Evolutionary conservation across 2,329 filamentous ascomycete genomes (phyloP).

Genomic region (Diaporthe amygdali): DNA sequence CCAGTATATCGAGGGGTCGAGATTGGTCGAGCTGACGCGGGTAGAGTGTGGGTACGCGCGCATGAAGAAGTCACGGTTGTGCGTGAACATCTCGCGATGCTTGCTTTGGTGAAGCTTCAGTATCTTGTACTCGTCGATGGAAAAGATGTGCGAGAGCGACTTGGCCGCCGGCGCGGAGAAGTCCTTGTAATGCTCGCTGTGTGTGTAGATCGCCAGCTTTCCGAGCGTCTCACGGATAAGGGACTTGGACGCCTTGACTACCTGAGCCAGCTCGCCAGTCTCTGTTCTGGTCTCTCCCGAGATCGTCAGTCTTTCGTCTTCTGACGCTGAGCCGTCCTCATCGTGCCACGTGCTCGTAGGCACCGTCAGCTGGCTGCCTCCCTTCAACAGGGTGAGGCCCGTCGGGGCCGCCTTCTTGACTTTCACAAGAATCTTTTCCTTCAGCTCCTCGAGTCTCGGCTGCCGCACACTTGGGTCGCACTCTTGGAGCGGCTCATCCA

Average conservation of each 20-base stretch:
- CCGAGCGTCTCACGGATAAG: slow-evolving; percentile 74
- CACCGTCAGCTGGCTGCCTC: slow-evolving; percentile 35
- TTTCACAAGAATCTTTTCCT: slow-evolving; percentile 83
- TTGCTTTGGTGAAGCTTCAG: slow-evolving; percentile 61
- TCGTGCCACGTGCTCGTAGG: slow-evolving; percentile 40
- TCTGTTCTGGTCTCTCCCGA: slow-evolving; percentile 19
- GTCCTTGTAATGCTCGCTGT: slow-evolving; percentile 79
- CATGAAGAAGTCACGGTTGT: slow-evolving; percentile 90
- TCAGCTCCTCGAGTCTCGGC: slow-evolving; percentile 73
- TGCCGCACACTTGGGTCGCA: slow-evolving; percentile 61
- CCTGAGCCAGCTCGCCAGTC: slow-evolving; percentile 20
- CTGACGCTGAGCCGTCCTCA: slow-evolving; percentile 47
- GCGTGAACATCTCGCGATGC: slow-evolving; percentile 77
- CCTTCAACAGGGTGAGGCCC: slow-evolving; percentile 22
- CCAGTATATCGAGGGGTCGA: slow-evolving; percentile 91
- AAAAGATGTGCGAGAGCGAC: slow-evolving; percentile 77
- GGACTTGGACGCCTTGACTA: slow-evolving; percentile 58
- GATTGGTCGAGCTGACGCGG: slow-evolving; percentile 88
- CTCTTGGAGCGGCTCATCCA: slow-evolving; percentile 62
- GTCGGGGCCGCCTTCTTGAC: slow-evolving; percentile 65
- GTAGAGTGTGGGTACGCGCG: slow-evolving; percentile 85
- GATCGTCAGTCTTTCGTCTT: slow-evolving; percentile 44
- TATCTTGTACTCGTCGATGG: slow-evolving; percentile 84
- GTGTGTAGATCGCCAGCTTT: slow-evolving; percentile 82
- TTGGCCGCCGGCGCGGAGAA: slow-evolving; percentile 69